Percentiles rank a stretch among this genome's conserved stretches.
Conservation (phyloP, 2,329 filamentous ascomycete genomes). For the Penicillium sp. region DNA sequence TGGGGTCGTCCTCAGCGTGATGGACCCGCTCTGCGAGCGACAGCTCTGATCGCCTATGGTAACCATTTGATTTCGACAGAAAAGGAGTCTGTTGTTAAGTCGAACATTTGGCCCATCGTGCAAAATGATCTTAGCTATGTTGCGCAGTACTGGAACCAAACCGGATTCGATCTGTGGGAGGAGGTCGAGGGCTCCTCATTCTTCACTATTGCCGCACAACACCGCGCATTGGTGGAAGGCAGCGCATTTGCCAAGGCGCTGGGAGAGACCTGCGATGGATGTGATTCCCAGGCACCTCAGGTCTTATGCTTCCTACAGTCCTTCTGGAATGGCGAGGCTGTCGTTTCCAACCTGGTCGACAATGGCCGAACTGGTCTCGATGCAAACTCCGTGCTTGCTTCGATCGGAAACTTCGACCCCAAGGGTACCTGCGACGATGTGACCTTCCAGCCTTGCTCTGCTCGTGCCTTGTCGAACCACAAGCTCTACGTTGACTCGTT, state of each 20-base stretch:
- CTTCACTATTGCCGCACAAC: constrained; percentile 18
- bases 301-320: not conserved
- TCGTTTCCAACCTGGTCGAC: not conserved
- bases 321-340: not conserved
- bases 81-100: not conserved
- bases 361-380: not conserved
- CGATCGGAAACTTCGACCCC: not conserved
- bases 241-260: not conserved
- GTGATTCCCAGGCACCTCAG: not conserved
- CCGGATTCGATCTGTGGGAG: constrained; percentile 21
- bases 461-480: not conserved
- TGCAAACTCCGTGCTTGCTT: not conserved
- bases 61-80: not conserved
- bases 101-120: constrained; percentile 2
- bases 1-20: constrained; percentile 2
- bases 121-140: constrained; percentile 17
- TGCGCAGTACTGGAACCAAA: constrained; percentile 19
- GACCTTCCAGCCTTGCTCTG: not conserved
- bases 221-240: constrained; percentile 6
- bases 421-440: not conserved
- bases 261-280: not conserved
- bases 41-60: not conserved
- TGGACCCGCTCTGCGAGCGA: not conserved
- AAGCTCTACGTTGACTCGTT: constrained; percentile 1
- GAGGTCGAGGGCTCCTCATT: constrained; percentile 17